A percentile compares a stretch with the other conserved stretches of the same genome.
Conservation (phyloP, 129 eudicot genomes). For the Rutidosis leptorrhynchoides region DNA sequence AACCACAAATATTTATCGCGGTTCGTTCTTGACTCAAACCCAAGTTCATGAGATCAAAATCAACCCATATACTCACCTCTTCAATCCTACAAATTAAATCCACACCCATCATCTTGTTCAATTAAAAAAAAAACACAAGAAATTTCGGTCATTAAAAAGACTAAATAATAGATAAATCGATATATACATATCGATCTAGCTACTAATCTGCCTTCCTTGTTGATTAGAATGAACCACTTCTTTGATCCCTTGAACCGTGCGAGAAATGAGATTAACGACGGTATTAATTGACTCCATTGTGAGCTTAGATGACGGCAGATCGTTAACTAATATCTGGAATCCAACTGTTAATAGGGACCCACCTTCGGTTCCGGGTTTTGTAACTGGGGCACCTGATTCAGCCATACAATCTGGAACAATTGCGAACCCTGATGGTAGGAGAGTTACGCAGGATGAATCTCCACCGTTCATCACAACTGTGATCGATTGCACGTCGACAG, state of each 20-base stretch:
- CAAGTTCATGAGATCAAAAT: conserved; percentile 26
- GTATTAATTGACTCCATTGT: conserved; percentile 62
- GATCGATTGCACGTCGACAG: conserved; percentile 53
- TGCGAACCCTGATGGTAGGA: conserved; percentile 78
- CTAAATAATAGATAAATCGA: neutral
- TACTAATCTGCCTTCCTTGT: conserved; percentile 31
- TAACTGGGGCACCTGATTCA: conserved; percentile 30
- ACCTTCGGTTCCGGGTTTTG: conserved; percentile 35
- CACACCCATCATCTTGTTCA: conserved; percentile 28
- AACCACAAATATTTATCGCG: conserved; percentile 62
- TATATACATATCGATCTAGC: conserved; percentile 7
- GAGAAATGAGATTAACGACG: conserved; percentile 53
- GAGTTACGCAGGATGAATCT: conserved; percentile 53
- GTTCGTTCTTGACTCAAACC: conserved; percentile 98
- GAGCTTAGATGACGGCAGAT: conserved; percentile 49
- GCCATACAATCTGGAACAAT: conserved; percentile 59
- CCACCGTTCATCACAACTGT: conserved; percentile 59
- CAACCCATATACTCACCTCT: conserved; percentile 26
- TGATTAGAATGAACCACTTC: conserved; percentile 45
- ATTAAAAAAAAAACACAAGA: conserved; percentile 22
- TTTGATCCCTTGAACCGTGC: conserved; percentile 63
- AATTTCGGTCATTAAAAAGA: neutral
- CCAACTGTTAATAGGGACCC: conserved; percentile 68
- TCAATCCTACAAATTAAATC: conserved; percentile 30
- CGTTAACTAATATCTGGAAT: conserved; percentile 65